These are phyloP conservation scores for Ophiostoma piceae DNA, from an alignment of 2,329 filamentous ascomycete species.

Conservation along the genomic window DNA sequence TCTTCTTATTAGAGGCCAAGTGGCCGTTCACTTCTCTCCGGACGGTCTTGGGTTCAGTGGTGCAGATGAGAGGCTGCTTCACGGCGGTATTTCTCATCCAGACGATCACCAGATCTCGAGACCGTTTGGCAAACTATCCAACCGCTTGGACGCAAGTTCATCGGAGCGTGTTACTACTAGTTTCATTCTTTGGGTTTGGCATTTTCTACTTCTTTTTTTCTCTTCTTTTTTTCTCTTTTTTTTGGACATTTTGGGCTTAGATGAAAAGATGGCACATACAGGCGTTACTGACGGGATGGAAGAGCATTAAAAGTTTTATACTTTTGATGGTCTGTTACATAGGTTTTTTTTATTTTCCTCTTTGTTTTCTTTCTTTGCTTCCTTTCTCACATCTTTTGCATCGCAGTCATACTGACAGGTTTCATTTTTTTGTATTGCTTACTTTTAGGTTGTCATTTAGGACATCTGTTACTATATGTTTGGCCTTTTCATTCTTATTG, in stretches of 20 bases:
- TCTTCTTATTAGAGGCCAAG: not conserved
- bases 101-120: not conserved
- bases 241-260: not conserved
- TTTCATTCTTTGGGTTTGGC: slow-evolving; percentile 6
- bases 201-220: not conserved
- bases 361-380: not conserved
- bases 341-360: slow-evolving; percentile 12
- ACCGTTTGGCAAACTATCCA: not conserved
- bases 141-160: not conserved
- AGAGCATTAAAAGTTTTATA: slow-evolving; percentile 18
- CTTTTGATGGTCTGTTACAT: slow-evolving; percentile 14
- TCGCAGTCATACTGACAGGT: slow-evolving; percentile 8
- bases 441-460: slow-evolving; percentile 3
- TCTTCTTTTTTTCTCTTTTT: slow-evolving; percentile 4
- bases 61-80: not conserved
- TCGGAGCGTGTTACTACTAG: not conserved
- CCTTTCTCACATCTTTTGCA: not conserved
- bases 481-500: not conserved
- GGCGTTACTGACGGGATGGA: slow-evolving; percentile 21
- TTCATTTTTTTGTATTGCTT: not conserved
- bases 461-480: not conserved
- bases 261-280: slow-evolving; percentile 16
- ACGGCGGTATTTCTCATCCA: not conserved
- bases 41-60: not conserved
- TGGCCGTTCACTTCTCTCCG: not conserved